These are phyloP conservation scores for Coemansia sp. DNA, from an alignment of 192 early-diverging fungal genomes.

Conservation along the genomic window DNA sequence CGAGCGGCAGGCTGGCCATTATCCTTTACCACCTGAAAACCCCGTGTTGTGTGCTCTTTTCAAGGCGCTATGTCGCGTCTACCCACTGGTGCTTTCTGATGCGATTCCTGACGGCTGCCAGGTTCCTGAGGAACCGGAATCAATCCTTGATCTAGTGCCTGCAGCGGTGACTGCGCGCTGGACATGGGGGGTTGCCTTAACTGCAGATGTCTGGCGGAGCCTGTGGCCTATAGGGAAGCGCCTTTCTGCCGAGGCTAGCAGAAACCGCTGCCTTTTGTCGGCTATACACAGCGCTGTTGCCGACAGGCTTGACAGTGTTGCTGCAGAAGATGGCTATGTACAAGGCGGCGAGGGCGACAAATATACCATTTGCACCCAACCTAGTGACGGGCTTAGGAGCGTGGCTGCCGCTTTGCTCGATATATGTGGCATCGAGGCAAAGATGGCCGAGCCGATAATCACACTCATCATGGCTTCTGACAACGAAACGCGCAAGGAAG, in stretches of 20 bases:
- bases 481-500: not conserved
- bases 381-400: not conserved
- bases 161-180: constrained; percentile 3
- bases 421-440: not conserved
- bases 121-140: constrained; percentile 1
- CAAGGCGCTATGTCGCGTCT: constrained; percentile 11
- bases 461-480: not conserved
- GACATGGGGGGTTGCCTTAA: constrained; percentile 36
- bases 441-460: not conserved
- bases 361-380: too few species aligned
- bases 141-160: constrained; percentile 13
- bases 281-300: not conserved
- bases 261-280: constrained; percentile 16
- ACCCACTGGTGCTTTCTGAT: constrained; percentile 24
- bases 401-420: not conserved
- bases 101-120: constrained; percentile 6
- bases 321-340: not conserved
- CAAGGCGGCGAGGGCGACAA: not conserved
- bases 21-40: constrained; percentile 2
- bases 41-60: not conserved
- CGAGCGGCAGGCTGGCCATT: not conserved
- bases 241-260: constrained; percentile 21
- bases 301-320: not conserved
- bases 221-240: constrained; percentile 36
- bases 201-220: constrained; percentile 13